Conservation (phyloP, 179 eudicot species). For the Silene noctiflora region DNA sequence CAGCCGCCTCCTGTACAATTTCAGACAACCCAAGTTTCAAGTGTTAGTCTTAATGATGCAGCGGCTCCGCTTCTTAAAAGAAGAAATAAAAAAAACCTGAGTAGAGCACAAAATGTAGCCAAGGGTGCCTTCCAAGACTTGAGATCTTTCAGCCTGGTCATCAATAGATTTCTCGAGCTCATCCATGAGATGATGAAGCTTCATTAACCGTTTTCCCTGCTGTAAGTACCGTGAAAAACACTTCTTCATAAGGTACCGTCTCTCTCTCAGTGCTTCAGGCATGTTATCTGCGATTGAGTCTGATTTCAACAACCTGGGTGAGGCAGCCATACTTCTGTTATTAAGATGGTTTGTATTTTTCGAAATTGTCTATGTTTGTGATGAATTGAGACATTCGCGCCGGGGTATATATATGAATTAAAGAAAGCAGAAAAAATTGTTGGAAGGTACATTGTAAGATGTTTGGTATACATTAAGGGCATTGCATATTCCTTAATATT, state of each 20-base stretch:
- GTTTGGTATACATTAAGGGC: constrained; percentile 16
- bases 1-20: constrained; percentile 79
- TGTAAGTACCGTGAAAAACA: constrained; percentile 61
- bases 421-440: not conserved
- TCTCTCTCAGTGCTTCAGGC: constrained; percentile 69
- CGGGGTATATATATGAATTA: constrained; percentile 14
- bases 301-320: constrained; percentile 40
- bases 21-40: constrained; percentile 6
- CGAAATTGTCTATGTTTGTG: constrained; percentile 3
- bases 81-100: constrained; percentile 41
- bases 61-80: not conserved
- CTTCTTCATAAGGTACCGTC: constrained; percentile 68
- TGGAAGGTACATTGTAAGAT: not conserved
- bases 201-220: constrained; percentile 75
- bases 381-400: not conserved
- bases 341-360: not conserved
- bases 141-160: constrained; percentile 62
- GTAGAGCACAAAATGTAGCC: constrained; percentile 70
- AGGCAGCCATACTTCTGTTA: constrained; percentile 36
- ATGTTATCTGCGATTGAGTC: constrained; percentile 58
- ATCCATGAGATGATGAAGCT: constrained; percentile 58
- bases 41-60: not conserved
- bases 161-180: constrained; percentile 68
- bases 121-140: constrained; percentile 69
- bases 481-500: constrained; percentile 36